Conservation (phyloP, 306 rosid species). For the Cicer bijugum region DNA sequence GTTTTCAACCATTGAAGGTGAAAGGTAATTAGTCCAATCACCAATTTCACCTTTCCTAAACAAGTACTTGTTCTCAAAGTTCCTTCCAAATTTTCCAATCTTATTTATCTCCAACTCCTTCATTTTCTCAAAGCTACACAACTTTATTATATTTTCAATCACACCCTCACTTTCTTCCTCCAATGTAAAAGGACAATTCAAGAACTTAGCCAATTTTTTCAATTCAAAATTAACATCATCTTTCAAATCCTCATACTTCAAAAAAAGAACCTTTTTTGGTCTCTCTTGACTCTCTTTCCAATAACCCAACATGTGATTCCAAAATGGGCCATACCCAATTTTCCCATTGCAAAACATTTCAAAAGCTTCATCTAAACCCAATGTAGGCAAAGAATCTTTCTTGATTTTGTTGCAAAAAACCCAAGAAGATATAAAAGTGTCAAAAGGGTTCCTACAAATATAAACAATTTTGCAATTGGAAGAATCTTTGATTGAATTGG, state of each 20-base stretch:
- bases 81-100: slow-evolving; percentile 42
- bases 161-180: slow-evolving; percentile 58
- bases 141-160: slow-evolving; percentile 43
- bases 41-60: slow-evolving; percentile 64
- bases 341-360: slow-evolving; percentile 55
- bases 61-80: slow-evolving; percentile 47
- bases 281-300: slow-evolving; percentile 56
- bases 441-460: slow-evolving; percentile 63
- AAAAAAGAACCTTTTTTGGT: slow-evolving; percentile 56
- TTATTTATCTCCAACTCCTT: slow-evolving; percentile 61
- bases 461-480: slow-evolving; percentile 51
- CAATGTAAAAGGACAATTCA: slow-evolving; percentile 37
- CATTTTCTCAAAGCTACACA: slow-evolving; percentile 56
- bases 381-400: slow-evolving; percentile 2
- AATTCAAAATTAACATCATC: slow-evolving; percentile 42
- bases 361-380: slow-evolving; percentile 50
- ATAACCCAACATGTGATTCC: slow-evolving; percentile 63
- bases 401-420: slow-evolving; percentile 35
- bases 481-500: slow-evolving; percentile 46
- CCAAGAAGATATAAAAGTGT: slow-evolving; percentile 59
- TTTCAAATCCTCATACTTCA: slow-evolving; percentile 64
- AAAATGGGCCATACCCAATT: slow-evolving; percentile 58
- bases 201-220: slow-evolving; percentile 55
- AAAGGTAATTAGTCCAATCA: slow-evolving; percentile 56
- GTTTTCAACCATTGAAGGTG: slow-evolving; percentile 39